These are phyloP conservation scores for Solanum ahanhuiri DNA, from an alignment of 257 asterid genomes.

Conservation along the genomic window DNA sequence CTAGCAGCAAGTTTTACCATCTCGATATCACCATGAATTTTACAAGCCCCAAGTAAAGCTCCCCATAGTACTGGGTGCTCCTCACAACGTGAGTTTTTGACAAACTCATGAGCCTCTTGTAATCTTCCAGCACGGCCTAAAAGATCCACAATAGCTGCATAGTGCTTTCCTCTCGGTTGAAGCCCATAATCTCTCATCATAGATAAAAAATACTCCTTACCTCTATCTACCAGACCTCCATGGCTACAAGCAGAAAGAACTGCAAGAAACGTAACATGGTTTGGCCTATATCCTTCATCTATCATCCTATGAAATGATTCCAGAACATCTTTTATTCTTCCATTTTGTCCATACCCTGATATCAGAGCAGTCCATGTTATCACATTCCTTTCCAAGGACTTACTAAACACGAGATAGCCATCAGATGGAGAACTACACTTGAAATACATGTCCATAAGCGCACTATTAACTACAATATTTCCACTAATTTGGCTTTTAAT, in stretches of 20 bases:
- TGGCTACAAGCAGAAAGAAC: constrained; percentile 91
- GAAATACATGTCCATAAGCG: constrained; percentile 93
- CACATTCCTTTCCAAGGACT: constrained; percentile 57
- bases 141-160: constrained; percentile 77
- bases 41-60: constrained; percentile 81
- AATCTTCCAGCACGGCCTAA: constrained; percentile 86
- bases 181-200: constrained; percentile 68
- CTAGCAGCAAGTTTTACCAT: constrained; percentile 71
- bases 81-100: constrained; percentile 43
- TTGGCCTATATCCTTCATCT: constrained; percentile 70
- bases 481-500: constrained; percentile 50
- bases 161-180: constrained; percentile 67
- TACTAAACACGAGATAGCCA: constrained; percentile 54
- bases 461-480: constrained; percentile 68
- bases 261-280: constrained; percentile 79
- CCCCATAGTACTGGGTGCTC: constrained; percentile 92
- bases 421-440: constrained; percentile 81
- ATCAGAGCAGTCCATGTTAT: constrained; percentile 85
- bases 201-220: constrained; percentile 58
- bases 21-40: constrained; percentile 61
- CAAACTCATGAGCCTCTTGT: constrained; percentile 65
- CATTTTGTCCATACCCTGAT: constrained; percentile 82
- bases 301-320: constrained; percentile 64
- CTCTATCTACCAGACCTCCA: constrained; percentile 72
- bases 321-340: constrained; percentile 57